phyloP scores from a whole-genome alignment of 169 alveolate genomes.

The Eimeria zaria region DNA sequence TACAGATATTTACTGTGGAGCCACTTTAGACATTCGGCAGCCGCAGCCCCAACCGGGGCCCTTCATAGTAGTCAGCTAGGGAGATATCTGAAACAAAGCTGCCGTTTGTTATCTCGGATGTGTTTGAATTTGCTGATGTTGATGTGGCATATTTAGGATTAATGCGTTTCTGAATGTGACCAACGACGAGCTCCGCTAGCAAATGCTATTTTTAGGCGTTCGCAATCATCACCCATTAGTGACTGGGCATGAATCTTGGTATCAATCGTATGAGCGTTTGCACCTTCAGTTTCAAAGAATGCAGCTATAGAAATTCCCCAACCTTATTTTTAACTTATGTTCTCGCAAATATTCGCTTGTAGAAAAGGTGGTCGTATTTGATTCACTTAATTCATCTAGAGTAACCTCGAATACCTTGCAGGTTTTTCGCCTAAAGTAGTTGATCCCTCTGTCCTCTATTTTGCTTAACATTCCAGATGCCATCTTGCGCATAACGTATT shows the following conservation, averaged over 20 bases:
- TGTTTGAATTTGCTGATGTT: not conserved
- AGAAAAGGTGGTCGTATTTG: not conserved
- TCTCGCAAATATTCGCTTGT: not conserved
- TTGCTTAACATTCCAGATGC: not conserved
- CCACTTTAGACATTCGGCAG: not conserved
- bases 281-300: not conserved
- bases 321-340: no score
- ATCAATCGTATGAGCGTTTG: not conserved
- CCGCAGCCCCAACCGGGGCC: conserved; percentile 59
- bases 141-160: not conserved
- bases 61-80: not conserved
- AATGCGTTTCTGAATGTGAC: not conserved
- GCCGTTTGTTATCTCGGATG: not conserved
- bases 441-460: not conserved
- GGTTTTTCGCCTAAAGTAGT: not conserved
- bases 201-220: not conserved
- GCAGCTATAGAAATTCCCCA: not conserved
- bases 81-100: not conserved
- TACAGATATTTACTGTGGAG: not conserved
- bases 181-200: not conserved
- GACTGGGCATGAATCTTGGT: not conserved
- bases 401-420: not conserved
- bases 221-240: no score
- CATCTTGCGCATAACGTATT: not conserved
- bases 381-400: not conserved